Base-by-base conservation (phyloP, 192 early-diverging fungal genomes). In the Coemansia sp. region DNA sequence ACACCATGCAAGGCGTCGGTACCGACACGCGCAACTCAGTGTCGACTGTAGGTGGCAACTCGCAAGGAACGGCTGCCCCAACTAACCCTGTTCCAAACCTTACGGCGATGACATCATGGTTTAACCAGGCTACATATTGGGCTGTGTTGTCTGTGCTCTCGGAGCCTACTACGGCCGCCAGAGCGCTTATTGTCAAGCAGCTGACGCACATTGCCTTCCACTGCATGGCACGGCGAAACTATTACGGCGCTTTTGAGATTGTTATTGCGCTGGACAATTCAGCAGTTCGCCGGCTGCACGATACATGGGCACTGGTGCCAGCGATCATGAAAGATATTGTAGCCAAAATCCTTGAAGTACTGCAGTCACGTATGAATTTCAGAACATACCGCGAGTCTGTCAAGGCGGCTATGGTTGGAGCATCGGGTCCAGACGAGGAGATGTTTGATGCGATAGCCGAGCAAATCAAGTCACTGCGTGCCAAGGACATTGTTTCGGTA, bases 91-190 rank as follows among this genome's bases (percentile, higher is more conserved):
- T 67, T 18, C 78, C 78, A 0, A 72, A 50, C 23, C 55, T 79
- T 20, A 72, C 64, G 7, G 67, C 64, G 4, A 69, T 73, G 52
- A 76, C 64, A 9, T 67, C 64, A 30, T 79, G 78, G 78, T 79
- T 79, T 36, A 79, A 79, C 50, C 68, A 68, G 43, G 68, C 68
- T n/a, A 67, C 78, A 3, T 77, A 77, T 40, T 79, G 78, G 78
- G 73, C 70, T 0, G 72, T 72, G 34, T 58, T 71, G 15, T 32
- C 64, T 1, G 66, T 79, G 10, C 45, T 79, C 18, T 72, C 78
- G 0, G 61, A 76, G 33, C 64, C 65, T 13, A 66, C 64, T 4
- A 54, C 57, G 1, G 53, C 69, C 6, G 72, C 68, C 10, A 64
- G 78, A 8, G 67, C 70, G 10, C 45, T 66, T n/a, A 50, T 72